A percentile compares a stretch with the other conserved stretches of the same genome.
phyloP scores from a whole-genome alignment of 441 rosid genomes.

The Euphorbia schlechtendalii region DNA sequence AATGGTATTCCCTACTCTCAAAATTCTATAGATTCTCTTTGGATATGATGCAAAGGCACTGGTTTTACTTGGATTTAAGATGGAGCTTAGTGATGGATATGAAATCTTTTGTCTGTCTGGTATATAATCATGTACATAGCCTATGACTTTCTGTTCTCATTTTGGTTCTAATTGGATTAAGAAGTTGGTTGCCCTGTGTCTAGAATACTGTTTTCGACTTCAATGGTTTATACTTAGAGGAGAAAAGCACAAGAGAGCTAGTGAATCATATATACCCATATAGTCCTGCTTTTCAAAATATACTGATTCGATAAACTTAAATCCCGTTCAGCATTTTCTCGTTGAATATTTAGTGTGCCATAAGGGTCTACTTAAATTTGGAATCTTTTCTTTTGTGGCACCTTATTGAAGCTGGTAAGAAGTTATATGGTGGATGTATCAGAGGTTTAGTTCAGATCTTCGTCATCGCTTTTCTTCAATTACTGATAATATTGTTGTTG shows the following conservation, averaged over 20 bases:
- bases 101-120: not conserved
- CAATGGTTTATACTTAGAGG: not conserved
- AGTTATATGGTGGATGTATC: too few species aligned
- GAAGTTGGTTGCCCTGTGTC: not conserved
- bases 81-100: not conserved
- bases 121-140: not conserved
- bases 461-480: conserved; percentile 3
- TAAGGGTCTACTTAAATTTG: too few species aligned
- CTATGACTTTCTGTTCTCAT: not conserved
- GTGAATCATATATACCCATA: not conserved
- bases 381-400: too few species aligned
- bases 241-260: not conserved
- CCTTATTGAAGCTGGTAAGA: not conserved
- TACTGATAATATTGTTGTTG: conserved; percentile 3
- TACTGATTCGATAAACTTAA: not conserved
- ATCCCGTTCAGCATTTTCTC: too few species aligned
- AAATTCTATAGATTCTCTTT: not conserved
- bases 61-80: too few species aligned
- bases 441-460: too few species aligned
- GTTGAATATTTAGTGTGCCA: too few species aligned
- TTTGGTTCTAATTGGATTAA: too few species aligned
- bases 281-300: not conserved
- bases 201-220: not conserved
- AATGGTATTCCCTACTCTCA: not conserved
- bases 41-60: not conserved